Evolutionary conservation across 1,139 yeast genomes (phyloP), one percentile per base, ranked within the genome.

Genomic region (Candida gigantensis): DNA sequence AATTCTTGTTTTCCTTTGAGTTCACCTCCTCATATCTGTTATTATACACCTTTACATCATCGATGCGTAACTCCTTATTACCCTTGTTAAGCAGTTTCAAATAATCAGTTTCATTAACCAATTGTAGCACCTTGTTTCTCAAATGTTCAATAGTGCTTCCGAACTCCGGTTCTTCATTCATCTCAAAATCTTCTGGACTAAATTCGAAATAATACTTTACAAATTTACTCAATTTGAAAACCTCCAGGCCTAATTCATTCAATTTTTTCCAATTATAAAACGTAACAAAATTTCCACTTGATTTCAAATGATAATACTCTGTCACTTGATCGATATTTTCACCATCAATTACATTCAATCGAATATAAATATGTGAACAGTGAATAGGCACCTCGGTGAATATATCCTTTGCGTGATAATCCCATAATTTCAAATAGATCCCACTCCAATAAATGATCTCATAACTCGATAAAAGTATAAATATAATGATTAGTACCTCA

Each of bases 171-270:
- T 81, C 75, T 45, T 57, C 72, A 62, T 55, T 73, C 55, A 55
- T 53, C 50, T 68, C 79, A 52, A 79, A 82, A 51, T 88, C 96
- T 46, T 84, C 94, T 0, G 90, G 89, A 30, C 87, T 77, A 58
- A 88, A 86, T 51, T 85, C 92, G 45, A 87, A 71, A 52, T 84
- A 85, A 51, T 81, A 84, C 31, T 65, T 69, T 16, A 82, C 58
- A 24, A 79, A 80, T 24, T 59, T 54, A 2, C 50, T 47, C 33
- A 59, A 49, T 19, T 50, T 44, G 45, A 62, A 56, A 28, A 60
- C 37, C 15, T 51, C 44, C 6, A 32, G 27, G 6, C 58, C 58
- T 14, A 52, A 34, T 13, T 48, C 48, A 35, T 54, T 59, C 30
- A 77, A 74, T 32, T 51, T 48, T 6, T 48, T 52, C 51, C 62